Conservation (phyloP, 768 basidiomycete species). For the Gyrodon lividus region DNA sequence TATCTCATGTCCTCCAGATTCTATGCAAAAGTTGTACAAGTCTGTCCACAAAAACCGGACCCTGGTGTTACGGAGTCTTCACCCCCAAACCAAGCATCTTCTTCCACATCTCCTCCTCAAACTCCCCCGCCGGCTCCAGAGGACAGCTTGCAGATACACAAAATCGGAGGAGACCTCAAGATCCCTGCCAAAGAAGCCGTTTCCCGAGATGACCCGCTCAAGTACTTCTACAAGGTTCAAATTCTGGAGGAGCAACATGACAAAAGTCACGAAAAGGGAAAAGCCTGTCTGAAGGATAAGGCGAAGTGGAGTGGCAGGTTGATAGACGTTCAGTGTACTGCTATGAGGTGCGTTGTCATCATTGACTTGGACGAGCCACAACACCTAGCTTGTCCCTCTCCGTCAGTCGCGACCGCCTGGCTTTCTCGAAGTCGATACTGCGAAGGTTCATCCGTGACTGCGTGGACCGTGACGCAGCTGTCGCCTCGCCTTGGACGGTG, state of each 20-base stretch:
- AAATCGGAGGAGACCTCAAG: conserved; percentile 77
- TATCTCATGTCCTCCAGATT: conserved; percentile 51
- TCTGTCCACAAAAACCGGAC: conserved; percentile 64
- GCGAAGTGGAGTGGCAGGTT: conserved; percentile 70
- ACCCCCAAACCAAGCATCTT: conserved; percentile 24
- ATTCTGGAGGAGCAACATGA: conserved; percentile 77
- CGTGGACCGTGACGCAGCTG: conserved; percentile 86
- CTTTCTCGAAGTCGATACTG: conserved; percentile 96
- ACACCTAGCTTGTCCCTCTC: conserved; percentile 2
- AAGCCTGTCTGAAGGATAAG: conserved; percentile 54
- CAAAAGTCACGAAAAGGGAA: conserved; percentile 61
- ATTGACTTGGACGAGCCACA: not conserved
- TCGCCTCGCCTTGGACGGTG: conserved; percentile 95
- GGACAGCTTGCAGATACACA: conserved; percentile 58
- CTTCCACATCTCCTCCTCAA: conserved; percentile 50
- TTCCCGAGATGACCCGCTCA: conserved; percentile 70
- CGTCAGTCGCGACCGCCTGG: conserved; percentile 85
- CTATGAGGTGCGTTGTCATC: conserved; percentile 66
- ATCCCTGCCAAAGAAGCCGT: conserved; percentile 68
- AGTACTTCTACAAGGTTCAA: conserved; percentile 87
- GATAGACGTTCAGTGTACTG: conserved; percentile 78
- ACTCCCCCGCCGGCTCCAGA: conserved; percentile 42
- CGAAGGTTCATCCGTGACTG: conserved; percentile 96
- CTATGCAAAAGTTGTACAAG: conserved; percentile 75
- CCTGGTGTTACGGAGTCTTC: conserved; percentile 39